phyloP scores from a whole-genome alignment of 306 rosid species.

The Prunus mongolica region DNA sequence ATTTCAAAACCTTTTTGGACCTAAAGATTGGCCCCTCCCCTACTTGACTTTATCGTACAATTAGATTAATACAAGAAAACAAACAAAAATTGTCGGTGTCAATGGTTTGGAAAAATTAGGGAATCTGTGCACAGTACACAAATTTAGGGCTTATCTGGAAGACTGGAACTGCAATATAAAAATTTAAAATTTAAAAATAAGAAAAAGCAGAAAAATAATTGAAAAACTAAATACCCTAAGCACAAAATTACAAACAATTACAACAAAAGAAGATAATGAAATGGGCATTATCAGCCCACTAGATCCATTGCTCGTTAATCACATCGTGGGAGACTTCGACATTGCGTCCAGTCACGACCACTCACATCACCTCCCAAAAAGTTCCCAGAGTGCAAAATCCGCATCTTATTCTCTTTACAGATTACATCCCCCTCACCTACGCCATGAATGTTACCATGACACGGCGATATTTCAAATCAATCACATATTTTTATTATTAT shows the following conservation, averaged over 20 bases:
- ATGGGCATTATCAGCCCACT: not conserved
- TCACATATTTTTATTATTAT: too few relatives aligned
- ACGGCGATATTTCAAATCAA: too few relatives aligned
- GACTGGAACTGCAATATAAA: not conserved
- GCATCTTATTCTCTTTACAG: too few relatives aligned
- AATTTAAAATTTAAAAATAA: not conserved
- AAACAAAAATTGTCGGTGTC: not conserved
- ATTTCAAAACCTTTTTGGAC: not conserved
- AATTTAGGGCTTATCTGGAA: not conserved
- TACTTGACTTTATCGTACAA: not conserved
- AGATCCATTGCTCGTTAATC: not conserved
- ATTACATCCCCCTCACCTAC: too few relatives aligned
- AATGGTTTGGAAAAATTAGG: not conserved
- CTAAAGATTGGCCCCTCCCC: not conserved
- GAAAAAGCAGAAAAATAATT: too few relatives aligned
- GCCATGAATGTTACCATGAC: too few relatives aligned
- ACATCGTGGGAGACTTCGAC: not conserved
- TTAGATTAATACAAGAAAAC: not conserved
- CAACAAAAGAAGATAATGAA: not conserved
- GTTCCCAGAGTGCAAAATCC: too few relatives aligned
- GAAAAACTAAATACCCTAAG: not conserved
- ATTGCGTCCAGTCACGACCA: not conserved
- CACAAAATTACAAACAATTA: not conserved
- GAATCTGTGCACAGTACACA: slow-evolving; percentile 2
- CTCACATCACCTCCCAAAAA: too few relatives aligned